Evolutionary conservation across 192 early-diverging fungal species (phyloP), one percentile per base, ranked within the genome.

Genomic region (Coemansia sp.): DNA sequence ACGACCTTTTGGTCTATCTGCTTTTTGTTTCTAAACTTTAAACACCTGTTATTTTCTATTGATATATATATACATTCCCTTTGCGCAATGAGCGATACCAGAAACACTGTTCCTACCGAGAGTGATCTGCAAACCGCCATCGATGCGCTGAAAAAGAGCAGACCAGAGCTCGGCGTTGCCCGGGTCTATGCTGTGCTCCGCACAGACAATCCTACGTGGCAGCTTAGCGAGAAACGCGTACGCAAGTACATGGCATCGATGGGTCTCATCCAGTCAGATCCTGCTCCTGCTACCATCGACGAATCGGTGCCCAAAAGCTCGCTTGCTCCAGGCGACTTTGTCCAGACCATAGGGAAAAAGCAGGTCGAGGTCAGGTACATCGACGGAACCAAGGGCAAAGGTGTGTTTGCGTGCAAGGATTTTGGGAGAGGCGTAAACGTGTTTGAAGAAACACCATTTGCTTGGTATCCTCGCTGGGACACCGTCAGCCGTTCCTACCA

Each of bases 201-300:
- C 48, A 40, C 68, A n/a, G 51, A 60, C 28, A 72, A 85, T 48
- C 80, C 82, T 1, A 67, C 78, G 8, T 88, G 87, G 87, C 72
- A 83, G 31, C 82, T 88, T 54, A 80, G 81, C 25, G 87, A 88
- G 63, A 86, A 88, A 69, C 85, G 85, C 36, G 83, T 88, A 48
- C 86, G 85, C 64, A 88, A 86, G 71, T 60, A 85, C 64, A 85
- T 88, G 87, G 66, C 69, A 60, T 18, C 70, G 2, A 58, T 71
- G 17, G 79, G 83, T 1, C 64, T 82, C 11, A 63, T 74, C 11
- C 74, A 85, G 17, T 31, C 56, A 25, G 22, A 52, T 11, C 51
- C 51, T 6, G 18, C 22, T 6, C 11, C 51, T 6, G 2, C 51
- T 12, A 20, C 18, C 22, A 25, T 4, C 51, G 49, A 67, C 71